A percentile compares a stretch with the other conserved stretches of the same genome.
phyloP scores from a whole-genome alignment of 2,329 filamentous ascomycete species.

The Rhexocercosporidium sp. region DNA sequence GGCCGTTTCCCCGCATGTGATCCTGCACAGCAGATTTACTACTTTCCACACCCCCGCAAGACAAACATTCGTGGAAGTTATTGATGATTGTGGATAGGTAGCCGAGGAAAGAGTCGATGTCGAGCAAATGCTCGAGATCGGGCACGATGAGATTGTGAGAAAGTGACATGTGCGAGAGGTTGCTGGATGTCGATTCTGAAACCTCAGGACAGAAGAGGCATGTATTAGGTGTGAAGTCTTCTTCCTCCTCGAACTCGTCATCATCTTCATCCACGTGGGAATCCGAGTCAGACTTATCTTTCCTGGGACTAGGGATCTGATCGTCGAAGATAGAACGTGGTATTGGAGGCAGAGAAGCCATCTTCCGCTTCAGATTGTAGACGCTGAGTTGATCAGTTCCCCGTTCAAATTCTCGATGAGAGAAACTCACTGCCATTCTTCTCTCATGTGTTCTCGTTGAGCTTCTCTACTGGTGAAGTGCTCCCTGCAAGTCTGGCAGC shows the following conservation, averaged over 20 bases:
- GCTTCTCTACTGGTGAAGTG: conserved; percentile 18
- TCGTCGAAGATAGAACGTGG: conserved; percentile 20
- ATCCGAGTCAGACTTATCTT: not conserved
- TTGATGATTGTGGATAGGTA: conserved; percentile 56
- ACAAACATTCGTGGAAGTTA: conserved; percentile 55
- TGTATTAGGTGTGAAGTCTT: conserved; percentile 38
- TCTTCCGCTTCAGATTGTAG: conserved; percentile 31
- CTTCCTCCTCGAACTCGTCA: conserved; percentile 11
- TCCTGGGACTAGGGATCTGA: conserved; percentile 17
- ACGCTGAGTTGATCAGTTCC: conserved; percentile 21
- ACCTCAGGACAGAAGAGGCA: conserved; percentile 51
- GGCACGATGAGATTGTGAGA: conserved; percentile 54
- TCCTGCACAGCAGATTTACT: conserved; percentile 54
- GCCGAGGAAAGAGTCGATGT: conserved; percentile 52
- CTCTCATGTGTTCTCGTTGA: conserved; percentile 25
- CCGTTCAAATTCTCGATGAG: not conserved
- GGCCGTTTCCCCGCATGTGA: conserved; percentile 56
- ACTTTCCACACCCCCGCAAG: conserved; percentile 51
- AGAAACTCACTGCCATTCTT: conserved; percentile 27
- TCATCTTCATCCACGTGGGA: not conserved
- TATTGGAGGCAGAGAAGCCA: conserved; percentile 28
- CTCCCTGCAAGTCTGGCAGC: conserved; percentile 18
- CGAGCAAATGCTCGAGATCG: conserved; percentile 48
- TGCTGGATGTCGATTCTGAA: conserved; percentile 44
- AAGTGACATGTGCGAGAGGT: conserved; percentile 54